Base-by-base conservation (phyloP, 441 rosid species). In the Lagerstroemia fauriei region DNA sequence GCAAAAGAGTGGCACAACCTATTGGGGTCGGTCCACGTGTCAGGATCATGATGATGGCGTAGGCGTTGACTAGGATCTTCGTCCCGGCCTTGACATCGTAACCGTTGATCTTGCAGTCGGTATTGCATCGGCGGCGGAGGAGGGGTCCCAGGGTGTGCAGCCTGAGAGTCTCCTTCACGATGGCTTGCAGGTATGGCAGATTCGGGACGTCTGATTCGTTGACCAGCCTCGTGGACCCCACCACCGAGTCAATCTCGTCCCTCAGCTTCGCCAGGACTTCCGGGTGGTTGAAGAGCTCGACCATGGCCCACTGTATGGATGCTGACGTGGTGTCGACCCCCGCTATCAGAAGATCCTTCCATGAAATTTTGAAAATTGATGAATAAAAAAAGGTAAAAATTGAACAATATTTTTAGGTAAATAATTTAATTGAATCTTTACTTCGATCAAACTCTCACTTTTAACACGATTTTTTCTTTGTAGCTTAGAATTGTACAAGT, bases 281-380 rank as follows among this genome's bases (percentile, higher is more conserved):
- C n/a, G 84, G 84, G 69, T 57, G 81, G 75, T 70, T 41, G 47
- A 82, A 46, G 14, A 82, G 80, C 81, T 82, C 81, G 18, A 59
- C 66, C 69, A 82, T 82, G 59, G 84, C 84, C 84, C 81, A 82
- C 72, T 77, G 81, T 14, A 82, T 77, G 3, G 84, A 68, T 13
- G 84, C 84, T 11, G 84, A 56, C 16, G 84, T 82, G 56, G 84
- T 82, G 9, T 82, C 81, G 32, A 82, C 84, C 12, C 84, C 84
- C 1, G 84, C 84, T 51, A 82, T 82, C 27, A 82, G 80, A 76
- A 82, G 76, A 57, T 82, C 84, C 84, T 82, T 48, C 31, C 32
- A 44, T 32, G 25, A 27, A 65, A 6, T 29, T 20, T 24, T 8
- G 20, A 44, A 61, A 31, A 9, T 32, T 17, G 4, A 76, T 53